Base-by-base conservation (phyloP, 2,329 filamentous ascomycete species). In the Paracamarosporium sp. region DNA sequence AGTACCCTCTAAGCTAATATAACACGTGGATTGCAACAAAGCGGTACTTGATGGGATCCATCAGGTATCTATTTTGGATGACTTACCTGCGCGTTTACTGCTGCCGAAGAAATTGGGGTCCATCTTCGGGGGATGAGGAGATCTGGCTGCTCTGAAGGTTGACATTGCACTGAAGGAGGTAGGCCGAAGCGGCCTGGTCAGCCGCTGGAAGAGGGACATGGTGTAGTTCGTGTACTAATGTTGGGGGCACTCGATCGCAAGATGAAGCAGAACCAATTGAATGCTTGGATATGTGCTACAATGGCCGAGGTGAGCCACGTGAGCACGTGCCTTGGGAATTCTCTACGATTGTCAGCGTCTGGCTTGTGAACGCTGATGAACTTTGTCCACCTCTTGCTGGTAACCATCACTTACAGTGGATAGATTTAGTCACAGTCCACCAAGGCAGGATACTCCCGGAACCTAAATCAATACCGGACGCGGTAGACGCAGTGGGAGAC, bases 21-120 rank as follows among this genome's bases (percentile, higher is more conserved):
- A 35, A 35, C n/a, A 12, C 2, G 31, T n/a, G n/a, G n/a, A n/a
- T n/a, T n/a, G n/a, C n/a, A n/a, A n/a, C n/a, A n/a, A n/a, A n/a
- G n/a, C n/a, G n/a, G n/a, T n/a, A n/a, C n/a, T n/a, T n/a, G n/a
- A n/a, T n/a, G n/a, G n/a, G n/a, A n/a, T n/a, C n/a, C n/a, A n/a
- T n/a, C 15, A 9, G 5, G 12, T 8, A 22, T 0, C 22, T 40
- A 11, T 2, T 1, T 22, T 40, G 22, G 27, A 12, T 35, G n/a
- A 31, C 44, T 1, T 33, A 47, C 46, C 46, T 11, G 27, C 36
- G 25, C n/a, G 25, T 24, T 3, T 17, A 22, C 35, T 11, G 24
- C 33, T 28, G 20, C 35, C 48, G 62, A 68, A 68, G 62, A 67
- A 69, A 44, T 65, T 58, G 46, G 61, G 51, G 22, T 56, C 55